Base-by-base conservation (phyloP, 208 protist species). In the Acanthamoeba healyi region DNA sequence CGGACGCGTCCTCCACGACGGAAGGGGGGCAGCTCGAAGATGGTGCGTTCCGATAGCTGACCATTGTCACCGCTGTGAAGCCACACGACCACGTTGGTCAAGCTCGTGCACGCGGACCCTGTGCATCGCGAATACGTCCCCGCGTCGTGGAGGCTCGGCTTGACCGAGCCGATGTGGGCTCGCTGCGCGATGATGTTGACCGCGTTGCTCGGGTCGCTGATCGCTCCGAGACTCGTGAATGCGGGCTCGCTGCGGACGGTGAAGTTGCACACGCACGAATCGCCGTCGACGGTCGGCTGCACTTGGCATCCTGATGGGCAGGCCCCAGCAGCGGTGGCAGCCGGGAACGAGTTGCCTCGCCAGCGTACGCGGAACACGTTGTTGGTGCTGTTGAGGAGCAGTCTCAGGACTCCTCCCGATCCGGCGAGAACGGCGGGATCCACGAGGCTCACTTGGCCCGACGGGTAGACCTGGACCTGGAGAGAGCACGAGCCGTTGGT, bases 291-390 rank as follows among this genome's bases (percentile, higher is more conserved):
- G 26, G 90, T 61, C 36, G 44, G 29, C 54, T 44, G 63, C 63
- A 24, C 67, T 34, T 36, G 44, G 90, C 70, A 44, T 46, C 49
- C 49, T 26, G 44, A 24, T 70, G 72, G 34, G 67, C 72, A 51
- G 22, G 90, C 24, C 32, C n/a, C 61, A 54, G 14, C 36, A 63
- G 26, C 72, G 46, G 26, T 46, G 6, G 70, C 70, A 22, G 38
- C 38, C n/a, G 70, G 70, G 36, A 81, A 36, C n/a, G 70, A 81
- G 38, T 61, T 51, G 26, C 61, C 61, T 22, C 17, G 61, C 90
- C 90, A 94, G 63, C 72, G 72, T 46, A 94, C 90, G 46, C 49
- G 44, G 70, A 94, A 94, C 26, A 42, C 34, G 46, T 94, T 56
- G 5, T 34, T 65, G 14, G 90, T n/a, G 49, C 79, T 46, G 49